phyloP scores from a whole-genome alignment of 371 early-diverging fungal genomes.

The Mortierella sp. region DNA sequence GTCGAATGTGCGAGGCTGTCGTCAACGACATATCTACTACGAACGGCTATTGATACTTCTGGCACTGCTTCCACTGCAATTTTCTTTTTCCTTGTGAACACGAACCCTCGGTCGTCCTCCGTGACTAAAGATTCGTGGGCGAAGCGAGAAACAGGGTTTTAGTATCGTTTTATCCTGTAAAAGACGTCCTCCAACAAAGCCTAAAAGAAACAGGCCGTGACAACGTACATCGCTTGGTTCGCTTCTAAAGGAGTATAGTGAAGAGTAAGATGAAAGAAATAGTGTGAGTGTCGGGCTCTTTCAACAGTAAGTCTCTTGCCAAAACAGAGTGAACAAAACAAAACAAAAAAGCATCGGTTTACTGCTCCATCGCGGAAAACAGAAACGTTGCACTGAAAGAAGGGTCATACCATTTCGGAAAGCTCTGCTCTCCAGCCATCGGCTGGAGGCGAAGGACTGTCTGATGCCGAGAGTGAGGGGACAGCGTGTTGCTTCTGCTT shows the following conservation, averaged over 20 bases:
- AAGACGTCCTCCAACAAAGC: not conserved
- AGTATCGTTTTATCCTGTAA: not conserved
- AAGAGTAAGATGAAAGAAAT: not conserved
- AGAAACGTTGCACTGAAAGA: not conserved
- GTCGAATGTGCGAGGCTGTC: not conserved
- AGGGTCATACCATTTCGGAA: constrained; percentile 28
- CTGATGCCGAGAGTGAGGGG: constrained; percentile 36
- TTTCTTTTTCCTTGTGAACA: constrained; percentile 46
- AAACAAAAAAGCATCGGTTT: not conserved
- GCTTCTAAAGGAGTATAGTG: constrained; percentile 20
- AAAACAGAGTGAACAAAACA: not conserved
- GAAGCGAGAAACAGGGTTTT: not conserved
- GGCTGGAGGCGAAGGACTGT: constrained; percentile 24
- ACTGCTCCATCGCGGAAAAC: not conserved
- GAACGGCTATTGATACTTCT: not conserved
- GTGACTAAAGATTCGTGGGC: constrained; percentile 18
- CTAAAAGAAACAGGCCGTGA: not conserved
- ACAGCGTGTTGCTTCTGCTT: constrained; percentile 30
- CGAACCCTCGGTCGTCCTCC: constrained; percentile 55
- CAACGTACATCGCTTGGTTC: constrained; percentile 39
- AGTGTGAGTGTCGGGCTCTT: not conserved
- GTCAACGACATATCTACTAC: not conserved
- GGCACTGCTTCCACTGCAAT: not conserved
- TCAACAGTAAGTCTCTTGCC: not conserved
- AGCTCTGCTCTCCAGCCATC: constrained; percentile 43